Conservation (phyloP, 1,284 basidiomycete genomes). For the Malassezia globosa region DNA sequence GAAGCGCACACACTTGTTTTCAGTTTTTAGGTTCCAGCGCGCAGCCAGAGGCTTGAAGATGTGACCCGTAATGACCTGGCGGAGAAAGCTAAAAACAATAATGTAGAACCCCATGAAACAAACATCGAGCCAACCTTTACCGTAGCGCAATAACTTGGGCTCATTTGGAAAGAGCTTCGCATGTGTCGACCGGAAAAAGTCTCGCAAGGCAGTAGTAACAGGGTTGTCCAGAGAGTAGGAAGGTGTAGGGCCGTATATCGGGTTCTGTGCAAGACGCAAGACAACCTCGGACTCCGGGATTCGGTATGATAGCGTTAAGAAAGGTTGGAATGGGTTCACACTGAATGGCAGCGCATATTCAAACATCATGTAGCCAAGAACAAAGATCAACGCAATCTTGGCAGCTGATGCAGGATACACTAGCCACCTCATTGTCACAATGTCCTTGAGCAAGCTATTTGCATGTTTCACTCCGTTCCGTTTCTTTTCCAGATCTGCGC, state of each 20-base stretch:
- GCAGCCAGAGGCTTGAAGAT: conserved; percentile 61
- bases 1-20: conserved; percentile 36
- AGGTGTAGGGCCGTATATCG: conserved; percentile 11
- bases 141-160: conserved; percentile 22
- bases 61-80: conserved; percentile 65
- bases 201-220: conserved; percentile 15
- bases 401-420: conserved; percentile 31
- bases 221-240: conserved; percentile 6
- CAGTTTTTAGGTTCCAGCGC: conserved; percentile 41
- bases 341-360: conserved; percentile 53
- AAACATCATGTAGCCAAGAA: conserved; percentile 64
- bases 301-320: conserved; percentile 67
- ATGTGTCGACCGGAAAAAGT: conserved; percentile 17
- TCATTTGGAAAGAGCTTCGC: conserved; percentile 21
- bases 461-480: not conserved
- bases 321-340: conserved; percentile 63
- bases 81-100: conserved; percentile 79
- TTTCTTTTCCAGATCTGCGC: not conserved
- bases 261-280: conserved; percentile 48
- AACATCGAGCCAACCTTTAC: conserved; percentile 54
- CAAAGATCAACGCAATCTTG: conserved; percentile 58
- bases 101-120: conserved; percentile 75
- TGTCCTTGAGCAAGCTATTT: not conserved
- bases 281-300: conserved; percentile 50
- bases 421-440: conserved; percentile 28